phyloP scores from a whole-genome alignment of 495 filamentous ascomycete species.

The Lophium mytilinum region DNA sequence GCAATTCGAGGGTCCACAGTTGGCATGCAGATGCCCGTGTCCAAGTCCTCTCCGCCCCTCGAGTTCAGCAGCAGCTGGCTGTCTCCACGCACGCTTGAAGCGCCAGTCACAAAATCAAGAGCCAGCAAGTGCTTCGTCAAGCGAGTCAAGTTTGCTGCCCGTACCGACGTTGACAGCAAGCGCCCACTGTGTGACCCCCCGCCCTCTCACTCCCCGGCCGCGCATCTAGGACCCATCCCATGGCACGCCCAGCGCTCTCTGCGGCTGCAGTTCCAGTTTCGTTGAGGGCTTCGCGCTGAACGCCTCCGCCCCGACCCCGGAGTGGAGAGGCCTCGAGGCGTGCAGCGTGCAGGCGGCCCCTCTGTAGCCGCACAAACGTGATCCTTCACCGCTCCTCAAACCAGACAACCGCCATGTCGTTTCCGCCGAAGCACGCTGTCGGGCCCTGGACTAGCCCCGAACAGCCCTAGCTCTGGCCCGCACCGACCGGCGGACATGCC shows the following conservation, averaged over 20 bases:
- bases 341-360: neutral
- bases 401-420: slow-evolving; percentile 1
- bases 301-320: neutral
- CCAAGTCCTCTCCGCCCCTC: too few species aligned
- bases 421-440: neutral
- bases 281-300: neutral
- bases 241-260: neutral
- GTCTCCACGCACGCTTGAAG: too few species aligned
- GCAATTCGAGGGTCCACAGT: too few species aligned
- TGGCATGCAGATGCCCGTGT: too few species aligned
- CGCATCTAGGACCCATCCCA: neutral
- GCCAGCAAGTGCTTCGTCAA: too few species aligned
- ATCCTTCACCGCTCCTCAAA: slow-evolving; percentile 22
- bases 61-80: too few species aligned
- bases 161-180: too few species aligned
- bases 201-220: too few species aligned
- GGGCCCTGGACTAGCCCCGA: neutral
- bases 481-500: neutral
- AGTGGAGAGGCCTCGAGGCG: neutral
- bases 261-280: neutral
- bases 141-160: too few species aligned
- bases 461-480: too few species aligned
- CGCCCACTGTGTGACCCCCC: too few species aligned
- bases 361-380: slow-evolving; percentile 3
- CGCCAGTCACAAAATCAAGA: too few species aligned